Percentiles rank a stretch among this genome's conserved stretches.
phyloP scores from a whole-genome alignment of 164 flowering plant species.

The Vitis amurensis region DNA sequence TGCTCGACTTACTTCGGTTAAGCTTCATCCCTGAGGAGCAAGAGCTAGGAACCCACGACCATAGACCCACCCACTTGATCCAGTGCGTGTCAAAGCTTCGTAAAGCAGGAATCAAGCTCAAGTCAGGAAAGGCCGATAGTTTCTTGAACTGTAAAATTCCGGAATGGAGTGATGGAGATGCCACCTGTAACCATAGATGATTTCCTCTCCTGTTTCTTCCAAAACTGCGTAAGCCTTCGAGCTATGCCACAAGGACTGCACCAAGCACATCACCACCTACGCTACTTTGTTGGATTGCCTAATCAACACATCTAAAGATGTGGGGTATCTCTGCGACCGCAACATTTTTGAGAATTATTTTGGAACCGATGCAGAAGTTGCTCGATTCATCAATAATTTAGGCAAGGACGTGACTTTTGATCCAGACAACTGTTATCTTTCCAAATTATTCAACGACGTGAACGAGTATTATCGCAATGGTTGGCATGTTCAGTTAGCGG shows the following conservation, averaged over 20 bases:
- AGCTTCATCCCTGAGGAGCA: conserved; percentile 30
- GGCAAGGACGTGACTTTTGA: conserved; percentile 56
- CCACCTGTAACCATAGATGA: conserved; percentile 47
- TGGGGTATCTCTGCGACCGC: conserved; percentile 39
- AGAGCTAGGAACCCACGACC: background rate
- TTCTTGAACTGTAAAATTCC: conserved; percentile 39
- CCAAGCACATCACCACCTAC: conserved; percentile 47
- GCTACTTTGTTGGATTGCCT: conserved; percentile 45
- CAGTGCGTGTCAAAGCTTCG: conserved; percentile 47
- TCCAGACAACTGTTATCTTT: conserved; percentile 38
- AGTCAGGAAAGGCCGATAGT: conserved; percentile 12
- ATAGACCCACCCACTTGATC: conserved; percentile 27
- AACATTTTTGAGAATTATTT: conserved; percentile 48
- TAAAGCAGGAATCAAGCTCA: conserved; percentile 41
- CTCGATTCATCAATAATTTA: conserved; percentile 42
- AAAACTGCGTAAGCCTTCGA: conserved; percentile 52
- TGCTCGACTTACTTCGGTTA: conserved; percentile 50
- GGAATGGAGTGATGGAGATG: conserved; percentile 45
- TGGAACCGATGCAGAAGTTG: conserved; percentile 43
- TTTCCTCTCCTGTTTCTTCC: conserved; percentile 45
- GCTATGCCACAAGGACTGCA: conserved; percentile 36
- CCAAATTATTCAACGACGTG: conserved; percentile 42
- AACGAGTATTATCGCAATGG: conserved; percentile 30
- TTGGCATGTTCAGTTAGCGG: conserved; percentile 52
- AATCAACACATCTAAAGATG: conserved; percentile 41